phyloP scores from a whole-genome alignment of 495 filamentous ascomycete species.

The Neurospora discreta region DNA sequence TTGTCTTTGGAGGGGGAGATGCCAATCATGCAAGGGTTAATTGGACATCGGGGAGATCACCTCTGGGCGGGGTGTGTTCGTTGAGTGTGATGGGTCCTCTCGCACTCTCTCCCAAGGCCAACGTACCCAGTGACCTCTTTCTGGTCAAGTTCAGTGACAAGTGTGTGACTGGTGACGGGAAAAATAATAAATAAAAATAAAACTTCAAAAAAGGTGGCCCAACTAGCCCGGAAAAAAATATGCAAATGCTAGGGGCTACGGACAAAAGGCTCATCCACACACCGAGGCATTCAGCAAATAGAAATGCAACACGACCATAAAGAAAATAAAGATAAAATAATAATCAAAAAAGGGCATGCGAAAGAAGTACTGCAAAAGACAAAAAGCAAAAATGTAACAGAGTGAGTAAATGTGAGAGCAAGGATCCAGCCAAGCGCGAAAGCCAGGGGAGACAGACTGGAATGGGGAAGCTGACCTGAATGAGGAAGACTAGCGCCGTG shows the following conservation, averaged over 20 bases:
- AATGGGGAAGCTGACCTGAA: slow-evolving; percentile 6
- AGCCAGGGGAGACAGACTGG: neutral
- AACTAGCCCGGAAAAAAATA: neutral
- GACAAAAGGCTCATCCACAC: neutral
- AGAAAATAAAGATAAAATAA: too few relatives aligned
- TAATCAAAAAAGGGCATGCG: neutral
- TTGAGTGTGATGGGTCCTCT: slow-evolving; percentile 5
- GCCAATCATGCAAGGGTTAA: slow-evolving; percentile 27
- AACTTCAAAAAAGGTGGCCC: too few relatives aligned
- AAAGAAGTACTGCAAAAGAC: slow-evolving; percentile 3
- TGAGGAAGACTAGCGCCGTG: slow-evolving; percentile 5
- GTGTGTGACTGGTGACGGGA: neutral
- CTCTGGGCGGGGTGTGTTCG: slow-evolving; percentile 7
- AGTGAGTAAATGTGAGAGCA: slow-evolving; percentile 2
- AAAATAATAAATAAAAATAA: too few relatives aligned
- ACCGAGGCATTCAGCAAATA: neutral
- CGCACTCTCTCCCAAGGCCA: neutral
- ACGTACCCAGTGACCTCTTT: neutral
- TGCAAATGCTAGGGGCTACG: neutral
- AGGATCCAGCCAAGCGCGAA: neutral
- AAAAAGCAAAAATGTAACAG: slow-evolving; percentile 11
- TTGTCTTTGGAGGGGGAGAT: slow-evolving; percentile 15
- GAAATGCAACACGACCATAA: too few relatives aligned
- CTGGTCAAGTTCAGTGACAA: neutral
- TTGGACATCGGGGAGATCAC: slow-evolving; percentile 7